Conservation (phyloP, 192 early-diverging fungal genomes). For the Rhizoclosmatium sp. region DNA sequence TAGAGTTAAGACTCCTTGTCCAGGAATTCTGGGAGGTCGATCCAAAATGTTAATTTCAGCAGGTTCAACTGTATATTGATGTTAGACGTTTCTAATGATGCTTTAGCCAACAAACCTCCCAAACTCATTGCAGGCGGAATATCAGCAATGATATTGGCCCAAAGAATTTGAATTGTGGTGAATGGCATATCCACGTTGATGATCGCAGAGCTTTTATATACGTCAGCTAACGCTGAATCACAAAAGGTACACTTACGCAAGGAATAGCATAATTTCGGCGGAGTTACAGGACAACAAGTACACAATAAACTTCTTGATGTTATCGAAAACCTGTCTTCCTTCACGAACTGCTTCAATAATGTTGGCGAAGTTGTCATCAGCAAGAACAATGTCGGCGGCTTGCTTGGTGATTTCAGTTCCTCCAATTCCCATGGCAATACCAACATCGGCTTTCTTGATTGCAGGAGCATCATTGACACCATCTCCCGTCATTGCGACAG, state of each 20-base stretch:
- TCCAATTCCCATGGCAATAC: conserved; percentile 95
- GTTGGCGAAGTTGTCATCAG: conserved; percentile 95
- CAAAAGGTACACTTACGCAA: conserved; percentile 64
- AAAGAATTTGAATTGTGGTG: conserved; percentile 92
- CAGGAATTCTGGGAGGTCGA: conserved; percentile 80
- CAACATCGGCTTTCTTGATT: conserved; percentile 94
- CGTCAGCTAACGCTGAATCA: conserved; percentile 5
- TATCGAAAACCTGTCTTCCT: conserved; percentile 95
- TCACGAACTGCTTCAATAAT: conserved; percentile 94
- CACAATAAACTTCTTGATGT: conserved; percentile 97
- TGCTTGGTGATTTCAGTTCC: conserved; percentile 99
- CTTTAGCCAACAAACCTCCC: conserved; percentile 53
- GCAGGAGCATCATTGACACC: conserved; percentile 95
- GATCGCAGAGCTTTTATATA: conserved; percentile 56
- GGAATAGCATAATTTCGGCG: conserved; percentile 90
- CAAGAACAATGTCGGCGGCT: conserved; percentile 94
- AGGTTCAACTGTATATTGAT: conserved; percentile 68
- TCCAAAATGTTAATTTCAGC: conserved; percentile 86
- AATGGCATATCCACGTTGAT: conserved; percentile 86
- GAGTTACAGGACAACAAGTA: conserved; percentile 94
- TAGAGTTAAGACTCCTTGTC: conserved; percentile 75
- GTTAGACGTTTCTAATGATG: not conserved
- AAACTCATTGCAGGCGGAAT: conserved; percentile 95
- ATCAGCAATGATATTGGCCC: conserved; percentile 98
- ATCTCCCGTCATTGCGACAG: conserved; percentile 93